phyloP scores from a whole-genome alignment of 331 rosid species.

The Rosa hybrid region DNA sequence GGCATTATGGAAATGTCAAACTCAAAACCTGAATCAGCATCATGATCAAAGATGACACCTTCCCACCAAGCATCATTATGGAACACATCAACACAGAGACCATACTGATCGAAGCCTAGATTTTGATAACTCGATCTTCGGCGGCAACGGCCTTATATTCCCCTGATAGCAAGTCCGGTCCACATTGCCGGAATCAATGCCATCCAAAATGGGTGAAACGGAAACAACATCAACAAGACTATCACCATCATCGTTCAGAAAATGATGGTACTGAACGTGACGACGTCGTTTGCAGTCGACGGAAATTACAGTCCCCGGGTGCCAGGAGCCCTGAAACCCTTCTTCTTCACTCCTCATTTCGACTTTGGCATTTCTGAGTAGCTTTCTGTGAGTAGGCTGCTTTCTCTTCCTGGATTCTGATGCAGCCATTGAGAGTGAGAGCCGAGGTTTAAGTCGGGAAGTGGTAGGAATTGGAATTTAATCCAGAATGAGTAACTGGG shows the following conservation, averaged over 20 bases:
- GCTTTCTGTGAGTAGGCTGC: neutral
- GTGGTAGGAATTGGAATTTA: neutral
- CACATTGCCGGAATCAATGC: slow-evolving; percentile 22
- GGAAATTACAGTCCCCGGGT: slow-evolving; percentile 48
- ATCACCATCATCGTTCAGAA: slow-evolving; percentile 38
- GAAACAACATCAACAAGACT: slow-evolving; percentile 45
- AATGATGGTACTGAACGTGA: slow-evolving; percentile 50
- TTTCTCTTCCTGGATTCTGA: neutral
- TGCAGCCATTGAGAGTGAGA: neutral
- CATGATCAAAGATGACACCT: slow-evolving; percentile 73
- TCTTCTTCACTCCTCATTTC: slow-evolving; percentile 64
- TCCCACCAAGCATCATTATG: slow-evolving; percentile 92
- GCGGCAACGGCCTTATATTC: slow-evolving; percentile 65
- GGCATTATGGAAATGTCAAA: too few species aligned
- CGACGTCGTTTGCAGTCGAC: slow-evolving; percentile 43
- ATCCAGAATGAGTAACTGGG: neutral
- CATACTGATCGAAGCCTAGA: slow-evolving; percentile 44
- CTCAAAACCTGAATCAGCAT: slow-evolving; percentile 25
- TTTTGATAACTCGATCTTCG: slow-evolving; percentile 23
- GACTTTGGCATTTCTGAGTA: neutral
- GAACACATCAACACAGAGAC: slow-evolving; percentile 67
- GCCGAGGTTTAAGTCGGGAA: neutral
- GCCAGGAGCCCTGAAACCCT: slow-evolving; percentile 90
- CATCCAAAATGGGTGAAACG: slow-evolving; percentile 59
- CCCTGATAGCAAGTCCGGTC: slow-evolving; percentile 41